Conservation (phyloP, 2,329 filamentous ascomycete species). For the Aschersonia sp. region DNA sequence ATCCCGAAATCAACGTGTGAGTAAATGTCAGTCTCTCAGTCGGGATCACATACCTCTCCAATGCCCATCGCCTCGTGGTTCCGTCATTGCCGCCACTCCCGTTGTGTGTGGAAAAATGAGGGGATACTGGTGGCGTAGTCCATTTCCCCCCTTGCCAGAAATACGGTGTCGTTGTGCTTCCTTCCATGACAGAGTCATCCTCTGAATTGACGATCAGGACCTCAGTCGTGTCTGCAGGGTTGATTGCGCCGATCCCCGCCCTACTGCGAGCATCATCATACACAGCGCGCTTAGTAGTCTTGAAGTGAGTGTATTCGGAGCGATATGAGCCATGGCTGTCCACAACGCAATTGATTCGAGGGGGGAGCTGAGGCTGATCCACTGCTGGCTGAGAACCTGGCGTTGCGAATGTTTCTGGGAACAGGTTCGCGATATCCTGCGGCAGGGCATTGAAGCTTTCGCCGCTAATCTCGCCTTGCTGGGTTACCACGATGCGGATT, state of each 20-base stretch:
- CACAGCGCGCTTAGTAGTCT: slow-evolving; percentile 60
- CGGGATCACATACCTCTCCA: slow-evolving; percentile 39
- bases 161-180: slow-evolving; percentile 69
- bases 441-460: slow-evolving; percentile 21
- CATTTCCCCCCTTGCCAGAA: slow-evolving; percentile 59
- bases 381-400: slow-evolving; percentile 15
- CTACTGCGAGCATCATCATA: slow-evolving; percentile 59
- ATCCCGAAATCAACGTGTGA: background rate
- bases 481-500: slow-evolving; percentile 39
- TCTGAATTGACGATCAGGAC: slow-evolving; percentile 56
- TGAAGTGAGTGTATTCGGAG: slow-evolving; percentile 65
- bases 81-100: slow-evolving; percentile 69
- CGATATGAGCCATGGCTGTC: slow-evolving; percentile 25
- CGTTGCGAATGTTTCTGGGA: slow-evolving; percentile 38
- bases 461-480: slow-evolving; percentile 30
- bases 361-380: slow-evolving; percentile 11
- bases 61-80: slow-evolving; percentile 70
- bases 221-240: slow-evolving; percentile 40
- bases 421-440: slow-evolving; percentile 35
- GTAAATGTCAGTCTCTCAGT: background rate
- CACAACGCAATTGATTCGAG: slow-evolving; percentile 27
- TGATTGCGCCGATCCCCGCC: slow-evolving; percentile 39
- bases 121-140: slow-evolving; percentile 61
- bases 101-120: slow-evolving; percentile 16
- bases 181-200: slow-evolving; percentile 63